These are phyloP conservation scores for Taiozyma onychis DNA, from an alignment of 1,139 yeast species.

Conservation along the genomic window DNA sequence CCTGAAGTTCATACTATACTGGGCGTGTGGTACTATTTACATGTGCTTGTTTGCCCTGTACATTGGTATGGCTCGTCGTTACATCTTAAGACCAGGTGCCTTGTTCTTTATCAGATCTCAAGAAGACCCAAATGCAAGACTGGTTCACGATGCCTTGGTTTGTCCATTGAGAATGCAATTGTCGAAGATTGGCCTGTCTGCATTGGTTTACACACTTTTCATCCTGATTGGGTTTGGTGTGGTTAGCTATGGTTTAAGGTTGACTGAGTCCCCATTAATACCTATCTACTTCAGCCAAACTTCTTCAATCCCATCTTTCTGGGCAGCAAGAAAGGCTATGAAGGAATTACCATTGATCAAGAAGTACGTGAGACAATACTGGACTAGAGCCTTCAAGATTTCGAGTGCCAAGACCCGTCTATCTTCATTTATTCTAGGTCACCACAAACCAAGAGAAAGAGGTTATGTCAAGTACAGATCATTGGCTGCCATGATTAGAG, in stretches of 20 bases:
- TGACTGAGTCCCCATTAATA: conserved; percentile 15
- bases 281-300: conserved; percentile 10
- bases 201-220: conserved; percentile 67
- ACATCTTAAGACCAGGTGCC: conserved; percentile 81
- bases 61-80: conserved; percentile 74
- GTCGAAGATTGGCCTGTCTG: conserved; percentile 70
- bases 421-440: conserved; percentile 72
- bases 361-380: conserved; percentile 41
- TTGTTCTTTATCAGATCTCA: conserved; percentile 89
- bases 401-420: conserved; percentile 57
- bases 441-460: conserved; percentile 67
- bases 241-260: conserved; percentile 34
- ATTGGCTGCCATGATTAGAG: conserved; percentile 33
- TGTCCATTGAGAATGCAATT: conserved; percentile 70
- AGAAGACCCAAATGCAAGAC: conserved; percentile 85
- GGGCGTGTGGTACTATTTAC: conserved; percentile 78
- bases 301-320: conserved; percentile 15
- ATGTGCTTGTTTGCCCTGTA: conserved; percentile 85
- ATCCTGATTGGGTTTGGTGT: conserved; percentile 74
- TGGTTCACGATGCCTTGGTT: conserved; percentile 84
- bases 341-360: conserved; percentile 10
- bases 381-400: conserved; percentile 58
- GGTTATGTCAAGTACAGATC: conserved; percentile 63
- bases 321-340: not conserved
- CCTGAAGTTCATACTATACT: conserved; percentile 37